Conservation (phyloP, 2,329 filamentous ascomycete genomes). For the Hortaea werneckii region DNA sequence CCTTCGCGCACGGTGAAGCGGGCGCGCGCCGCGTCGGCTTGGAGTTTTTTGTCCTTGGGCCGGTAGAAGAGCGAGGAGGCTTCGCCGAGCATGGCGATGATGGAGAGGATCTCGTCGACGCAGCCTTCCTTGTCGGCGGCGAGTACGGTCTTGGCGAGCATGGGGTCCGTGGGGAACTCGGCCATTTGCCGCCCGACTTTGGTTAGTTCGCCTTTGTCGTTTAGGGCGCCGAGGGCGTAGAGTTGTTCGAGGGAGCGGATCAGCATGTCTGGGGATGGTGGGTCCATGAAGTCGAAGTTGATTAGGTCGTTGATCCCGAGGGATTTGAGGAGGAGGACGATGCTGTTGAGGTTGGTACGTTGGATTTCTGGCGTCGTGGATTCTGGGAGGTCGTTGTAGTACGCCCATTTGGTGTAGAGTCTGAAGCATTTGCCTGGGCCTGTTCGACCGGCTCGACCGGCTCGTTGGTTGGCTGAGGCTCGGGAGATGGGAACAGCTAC, state of each 20-base stretch:
- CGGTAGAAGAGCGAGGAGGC: constrained; percentile 83
- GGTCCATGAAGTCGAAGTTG: constrained; percentile 93
- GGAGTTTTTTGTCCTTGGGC: constrained; percentile 93
- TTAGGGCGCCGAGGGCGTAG: constrained; percentile 81
- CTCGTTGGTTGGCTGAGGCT: constrained; percentile 85
- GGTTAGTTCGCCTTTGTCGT: constrained; percentile 79
- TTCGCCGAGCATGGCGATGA: constrained; percentile 91
- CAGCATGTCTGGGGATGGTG: constrained; percentile 78
- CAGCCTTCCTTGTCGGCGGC: constrained; percentile 85
- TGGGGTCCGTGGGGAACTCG: constrained; percentile 86
- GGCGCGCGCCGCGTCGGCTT: constrained; percentile 80
- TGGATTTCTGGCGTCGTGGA: constrained; percentile 89
- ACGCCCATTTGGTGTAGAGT: constrained; percentile 81
- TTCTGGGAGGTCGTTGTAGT: constrained; percentile 86
- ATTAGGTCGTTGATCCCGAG: constrained; percentile 87
- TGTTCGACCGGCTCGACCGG: constrained; percentile 84
- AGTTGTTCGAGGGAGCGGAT: constrained; percentile 83
- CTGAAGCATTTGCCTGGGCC: constrained; percentile 88
- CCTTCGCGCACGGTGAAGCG: constrained; percentile 85
- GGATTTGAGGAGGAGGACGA: constrained; percentile 78
- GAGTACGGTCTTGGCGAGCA: constrained; percentile 81
- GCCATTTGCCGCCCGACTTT: constrained; percentile 90
- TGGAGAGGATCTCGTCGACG: constrained; percentile 81
- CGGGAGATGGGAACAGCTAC: constrained; percentile 85
- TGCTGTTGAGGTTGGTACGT: constrained; percentile 72